phyloP scores from a whole-genome alignment of 2,329 filamentous ascomycete genomes.

The Arthrocladium fulminans region DNA sequence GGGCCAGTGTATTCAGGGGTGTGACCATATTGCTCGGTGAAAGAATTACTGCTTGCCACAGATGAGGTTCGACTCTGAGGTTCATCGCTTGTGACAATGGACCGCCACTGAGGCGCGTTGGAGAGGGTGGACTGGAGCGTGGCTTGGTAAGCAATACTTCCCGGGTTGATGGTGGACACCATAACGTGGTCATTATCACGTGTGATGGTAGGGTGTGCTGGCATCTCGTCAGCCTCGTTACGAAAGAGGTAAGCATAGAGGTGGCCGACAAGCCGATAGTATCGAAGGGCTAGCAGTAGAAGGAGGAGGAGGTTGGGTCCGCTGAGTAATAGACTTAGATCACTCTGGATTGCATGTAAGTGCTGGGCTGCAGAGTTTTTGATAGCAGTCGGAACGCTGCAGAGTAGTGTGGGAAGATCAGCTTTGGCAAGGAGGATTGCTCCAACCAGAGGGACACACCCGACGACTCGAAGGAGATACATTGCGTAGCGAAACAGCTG shows the following conservation, averaged over 20 bases:
- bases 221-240: neutral
- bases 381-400: neutral
- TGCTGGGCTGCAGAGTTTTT: neutral
- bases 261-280: conserved; percentile 2
- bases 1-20: neutral
- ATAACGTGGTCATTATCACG: conserved; percentile 42
- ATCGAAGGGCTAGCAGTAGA: neutral
- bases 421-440: neutral
- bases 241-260: neutral
- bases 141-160: conserved; percentile 33
- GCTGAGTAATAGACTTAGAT: neutral
- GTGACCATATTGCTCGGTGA: neutral
- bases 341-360: neutral
- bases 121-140: conserved; percentile 35
- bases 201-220: neutral
- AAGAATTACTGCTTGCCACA: neutral
- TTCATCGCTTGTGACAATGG: conserved; percentile 40
- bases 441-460: neutral
- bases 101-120: conserved; percentile 32
- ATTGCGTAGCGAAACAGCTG: neutral
- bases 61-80: neutral
- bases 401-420: neutral
- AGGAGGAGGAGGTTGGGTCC: neutral
- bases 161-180: conserved; percentile 44
- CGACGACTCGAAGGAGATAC: neutral